These are phyloP conservation scores for Crotalaria pallida DNA, from an alignment of 306 rosid genomes.

Conservation along the genomic window DNA sequence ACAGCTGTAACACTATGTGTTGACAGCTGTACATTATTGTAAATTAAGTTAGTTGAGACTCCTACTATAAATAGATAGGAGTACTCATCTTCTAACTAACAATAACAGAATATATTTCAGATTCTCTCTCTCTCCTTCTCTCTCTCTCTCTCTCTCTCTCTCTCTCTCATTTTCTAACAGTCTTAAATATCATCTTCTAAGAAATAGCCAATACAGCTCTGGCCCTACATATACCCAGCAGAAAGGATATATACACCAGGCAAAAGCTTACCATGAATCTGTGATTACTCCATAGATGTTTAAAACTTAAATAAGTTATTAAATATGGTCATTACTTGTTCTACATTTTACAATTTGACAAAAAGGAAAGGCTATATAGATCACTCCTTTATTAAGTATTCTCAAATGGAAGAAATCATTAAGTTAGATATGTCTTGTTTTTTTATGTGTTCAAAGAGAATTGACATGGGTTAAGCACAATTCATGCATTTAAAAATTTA, in stretches of 20 bases:
- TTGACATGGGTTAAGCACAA: not conserved
- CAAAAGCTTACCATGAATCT: not conserved
- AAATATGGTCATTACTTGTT: not conserved
- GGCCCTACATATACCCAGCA: not conserved
- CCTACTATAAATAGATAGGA: no score
- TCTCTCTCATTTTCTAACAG: no score
- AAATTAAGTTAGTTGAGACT: no score
- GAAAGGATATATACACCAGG: not conserved
- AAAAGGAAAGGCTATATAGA: not conserved
- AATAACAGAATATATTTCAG: no score
- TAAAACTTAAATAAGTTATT: not conserved
- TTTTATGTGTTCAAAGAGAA: not conserved
- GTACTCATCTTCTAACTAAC: no score
- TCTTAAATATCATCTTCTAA: not conserved
- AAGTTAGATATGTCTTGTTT: not conserved
- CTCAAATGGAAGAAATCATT: slow-evolving; percentile 2
- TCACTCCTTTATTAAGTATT: not conserved
- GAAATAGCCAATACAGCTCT: not conserved
- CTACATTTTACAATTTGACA: slow-evolving; percentile 1
- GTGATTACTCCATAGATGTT: not conserved
- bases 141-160: no score
- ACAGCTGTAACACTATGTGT: no score
- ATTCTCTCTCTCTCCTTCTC: no score
- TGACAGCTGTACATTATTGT: no score
- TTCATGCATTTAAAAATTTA: not conserved